Evolutionary conservation across 345 rosid genomes (phyloP).

Genomic region (Arabis alpina): DNA sequence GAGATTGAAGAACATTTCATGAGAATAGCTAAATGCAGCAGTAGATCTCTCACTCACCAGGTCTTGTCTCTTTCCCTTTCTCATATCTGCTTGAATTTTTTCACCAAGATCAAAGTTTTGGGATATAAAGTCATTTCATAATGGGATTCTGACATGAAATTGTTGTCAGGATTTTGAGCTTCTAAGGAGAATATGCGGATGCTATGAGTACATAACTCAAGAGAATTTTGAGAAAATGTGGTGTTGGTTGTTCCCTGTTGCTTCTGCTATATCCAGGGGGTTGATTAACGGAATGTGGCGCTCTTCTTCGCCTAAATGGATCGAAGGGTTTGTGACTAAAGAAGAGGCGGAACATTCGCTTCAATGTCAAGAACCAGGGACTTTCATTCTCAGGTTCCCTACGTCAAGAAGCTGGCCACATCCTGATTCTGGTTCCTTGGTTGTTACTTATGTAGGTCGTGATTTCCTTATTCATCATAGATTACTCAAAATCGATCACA

Average conservation of each 20-base stretch:
- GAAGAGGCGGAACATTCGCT: conserved; percentile 96
- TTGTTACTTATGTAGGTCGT: conserved; percentile 78
- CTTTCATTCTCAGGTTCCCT: conserved; percentile 90
- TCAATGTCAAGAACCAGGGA: conserved; percentile 87
- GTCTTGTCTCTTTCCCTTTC: conserved; percentile 40
- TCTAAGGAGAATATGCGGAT: conserved; percentile 78
- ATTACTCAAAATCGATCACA: conserved; percentile 62
- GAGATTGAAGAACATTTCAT: conserved; percentile 87
- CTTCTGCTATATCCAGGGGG: conserved; percentile 66
- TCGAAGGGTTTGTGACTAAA: conserved; percentile 92
- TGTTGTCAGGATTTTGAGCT: conserved; percentile 69
- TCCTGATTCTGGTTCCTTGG: conserved; percentile 88
- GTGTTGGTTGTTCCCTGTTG: conserved; percentile 97
- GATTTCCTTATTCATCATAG: conserved; percentile 71
- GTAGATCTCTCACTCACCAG: conserved; percentile 80
- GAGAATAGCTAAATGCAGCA: conserved; percentile 75
- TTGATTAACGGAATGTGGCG: conserved; percentile 69
- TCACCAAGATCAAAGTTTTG: conserved; percentile 16
- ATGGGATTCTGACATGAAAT: conserved; percentile 9
- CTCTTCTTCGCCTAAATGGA: conserved; percentile 79
- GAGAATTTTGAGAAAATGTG: conserved; percentile 93
- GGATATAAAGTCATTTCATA: background rate
- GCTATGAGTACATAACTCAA: conserved; percentile 74
- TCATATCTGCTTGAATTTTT: background rate
- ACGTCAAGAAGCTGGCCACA: conserved; percentile 99